Evolutionary conservation across 257 asterid species (phyloP).

Genomic region (Anisodus tanguticus): DNA sequence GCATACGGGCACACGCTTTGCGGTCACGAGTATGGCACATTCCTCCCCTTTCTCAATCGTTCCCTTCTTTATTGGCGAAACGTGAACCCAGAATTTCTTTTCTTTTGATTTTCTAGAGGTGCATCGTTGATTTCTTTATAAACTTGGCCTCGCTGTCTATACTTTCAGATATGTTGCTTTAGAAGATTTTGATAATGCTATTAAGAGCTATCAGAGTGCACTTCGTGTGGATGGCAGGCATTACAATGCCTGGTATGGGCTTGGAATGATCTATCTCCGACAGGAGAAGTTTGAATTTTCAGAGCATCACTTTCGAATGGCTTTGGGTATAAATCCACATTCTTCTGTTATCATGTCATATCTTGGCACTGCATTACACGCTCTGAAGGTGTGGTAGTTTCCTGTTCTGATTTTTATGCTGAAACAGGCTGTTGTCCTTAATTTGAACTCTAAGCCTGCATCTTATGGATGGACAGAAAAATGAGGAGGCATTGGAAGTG

Average conservation of each 20-base stretch:
- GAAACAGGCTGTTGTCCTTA: constrained; percentile 9
- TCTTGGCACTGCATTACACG: constrained; percentile 89
- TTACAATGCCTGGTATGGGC: constrained; percentile 99
- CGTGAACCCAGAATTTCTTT: neutral
- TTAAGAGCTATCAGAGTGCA: constrained; percentile 26
- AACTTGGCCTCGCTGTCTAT: constrained; percentile 24
- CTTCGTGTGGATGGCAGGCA: constrained; percentile 83
- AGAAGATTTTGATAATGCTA: constrained; percentile 50
- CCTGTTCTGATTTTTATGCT: constrained; percentile 29
- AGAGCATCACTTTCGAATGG: constrained; percentile 45
- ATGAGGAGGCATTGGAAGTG: constrained; percentile 81
- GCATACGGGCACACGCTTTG: constrained; percentile 91
- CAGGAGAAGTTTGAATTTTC: constrained; percentile 86
- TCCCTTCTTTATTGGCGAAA: constrained; percentile 13
- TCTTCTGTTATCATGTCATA: constrained; percentile 96
- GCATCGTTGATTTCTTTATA: constrained; percentile 29
- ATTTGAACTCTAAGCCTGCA: neutral
- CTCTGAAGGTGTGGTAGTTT: constrained; percentile 64
- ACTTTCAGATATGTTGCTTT: constrained; percentile 75
- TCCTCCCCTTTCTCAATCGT: neutral
- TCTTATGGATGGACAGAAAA: constrained; percentile 55
- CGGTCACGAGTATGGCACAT: constrained; percentile 84
- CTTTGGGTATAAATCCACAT: constrained; percentile 78
- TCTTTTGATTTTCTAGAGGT: neutral
- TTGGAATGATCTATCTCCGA: constrained; percentile 92